These are phyloP conservation scores for Fagopyrum homotropicum DNA, from an alignment of 148 eudicot species.

Conservation along the genomic window DNA sequence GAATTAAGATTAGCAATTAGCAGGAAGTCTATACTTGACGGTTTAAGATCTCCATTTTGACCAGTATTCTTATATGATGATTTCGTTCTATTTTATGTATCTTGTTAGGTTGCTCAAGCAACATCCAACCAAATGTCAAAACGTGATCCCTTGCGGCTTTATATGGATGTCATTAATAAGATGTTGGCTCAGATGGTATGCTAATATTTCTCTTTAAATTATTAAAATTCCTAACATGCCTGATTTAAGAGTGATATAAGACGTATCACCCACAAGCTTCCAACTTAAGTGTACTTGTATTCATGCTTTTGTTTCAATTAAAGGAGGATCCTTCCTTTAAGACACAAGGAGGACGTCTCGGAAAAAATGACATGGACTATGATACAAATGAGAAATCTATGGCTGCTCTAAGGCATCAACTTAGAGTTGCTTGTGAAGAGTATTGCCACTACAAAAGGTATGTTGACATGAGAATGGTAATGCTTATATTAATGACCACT, in stretches of 20 bases:
- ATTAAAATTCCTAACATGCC: neutral
- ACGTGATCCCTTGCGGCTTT: conserved; percentile 79
- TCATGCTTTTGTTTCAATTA: conserved; percentile 14
- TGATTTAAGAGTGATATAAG: neutral
- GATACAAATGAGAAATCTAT: conserved; percentile 92
- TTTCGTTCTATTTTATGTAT: neutral
- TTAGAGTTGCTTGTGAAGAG: conserved; percentile 79
- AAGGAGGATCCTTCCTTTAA: conserved; percentile 86
- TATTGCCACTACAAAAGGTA: conserved; percentile 85
- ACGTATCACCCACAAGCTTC: neutral
- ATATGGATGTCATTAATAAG: conserved; percentile 78
- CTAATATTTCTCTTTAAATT: neutral
- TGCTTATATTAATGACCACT: neutral
- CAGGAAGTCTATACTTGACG: neutral
- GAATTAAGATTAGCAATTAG: neutral
- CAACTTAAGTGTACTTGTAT: neutral
- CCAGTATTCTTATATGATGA: conserved; percentile 3
- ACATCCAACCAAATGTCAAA: conserved; percentile 91
- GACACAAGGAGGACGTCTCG: conserved; percentile 86
- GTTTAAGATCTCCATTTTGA: neutral
- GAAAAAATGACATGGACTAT: conserved; percentile 92
- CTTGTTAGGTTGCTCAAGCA: conserved; percentile 75
- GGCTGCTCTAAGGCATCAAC: conserved; percentile 89
- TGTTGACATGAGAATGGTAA: conserved; percentile 1
- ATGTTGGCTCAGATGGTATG: conserved; percentile 84